Conservation (phyloP, 306 rosid species). For the Quercus alba region DNA sequence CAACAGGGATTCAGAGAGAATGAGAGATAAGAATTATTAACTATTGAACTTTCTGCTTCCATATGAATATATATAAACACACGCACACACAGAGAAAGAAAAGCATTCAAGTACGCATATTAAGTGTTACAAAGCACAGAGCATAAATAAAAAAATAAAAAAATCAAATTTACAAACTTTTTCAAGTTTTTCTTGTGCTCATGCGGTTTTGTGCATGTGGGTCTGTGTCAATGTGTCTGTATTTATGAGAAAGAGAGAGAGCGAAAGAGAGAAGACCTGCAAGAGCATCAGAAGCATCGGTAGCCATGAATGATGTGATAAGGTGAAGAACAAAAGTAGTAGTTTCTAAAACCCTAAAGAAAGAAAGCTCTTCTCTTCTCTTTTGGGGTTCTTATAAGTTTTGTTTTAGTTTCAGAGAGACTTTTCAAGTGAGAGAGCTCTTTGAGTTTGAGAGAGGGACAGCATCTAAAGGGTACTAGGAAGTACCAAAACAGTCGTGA, state of each 20-base stretch:
- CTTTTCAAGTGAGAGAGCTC: too few relatives aligned
- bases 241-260: not conserved
- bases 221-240: not conserved
- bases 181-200: not conserved
- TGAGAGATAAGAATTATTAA: not conserved
- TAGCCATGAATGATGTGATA: slow-evolving; percentile 44
- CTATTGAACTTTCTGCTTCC: not conserved
- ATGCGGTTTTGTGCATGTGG: too few relatives aligned
- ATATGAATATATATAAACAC: not conserved
- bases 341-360: not conserved
- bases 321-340: not conserved
- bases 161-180: not conserved
- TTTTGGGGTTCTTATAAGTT: not conserved
- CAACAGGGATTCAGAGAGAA: not conserved
- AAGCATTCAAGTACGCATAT: not conserved
- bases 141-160: not conserved
- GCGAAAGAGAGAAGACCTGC: slow-evolving; percentile 48
- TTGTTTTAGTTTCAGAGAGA: too few relatives aligned
- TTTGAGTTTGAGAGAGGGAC: too few relatives aligned
- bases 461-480: too few relatives aligned
- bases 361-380: not conserved
- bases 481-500: too few relatives aligned
- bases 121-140: not conserved
- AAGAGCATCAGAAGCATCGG: slow-evolving; percentile 86
- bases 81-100: not conserved